Conservation (phyloP, 2,329 filamentous ascomycete genomes). For the Scedosporium aurantiacum region DNA sequence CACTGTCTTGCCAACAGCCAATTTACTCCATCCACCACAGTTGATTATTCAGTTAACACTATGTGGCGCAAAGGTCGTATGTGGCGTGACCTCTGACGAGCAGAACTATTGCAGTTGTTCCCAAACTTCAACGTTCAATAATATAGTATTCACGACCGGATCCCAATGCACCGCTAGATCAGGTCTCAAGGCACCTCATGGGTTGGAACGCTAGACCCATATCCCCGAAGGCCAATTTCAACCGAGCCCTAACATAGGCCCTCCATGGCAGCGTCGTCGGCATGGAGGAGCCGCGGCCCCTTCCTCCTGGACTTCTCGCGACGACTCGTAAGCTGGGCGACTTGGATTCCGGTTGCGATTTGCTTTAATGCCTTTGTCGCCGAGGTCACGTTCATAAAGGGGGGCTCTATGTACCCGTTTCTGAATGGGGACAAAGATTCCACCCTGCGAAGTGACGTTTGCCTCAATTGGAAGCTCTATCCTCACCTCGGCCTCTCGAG, state of each 20-base stretch:
- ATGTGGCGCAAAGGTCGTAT: neutral
- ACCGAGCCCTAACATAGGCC: neutral
- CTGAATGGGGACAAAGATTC: conserved; percentile 56
- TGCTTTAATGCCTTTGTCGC: conserved; percentile 52
- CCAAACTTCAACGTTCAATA: too few species aligned
- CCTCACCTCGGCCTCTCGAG: conserved; percentile 47
- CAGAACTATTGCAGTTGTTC: too few species aligned
- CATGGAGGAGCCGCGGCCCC: conserved; percentile 2
- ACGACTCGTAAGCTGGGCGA: conserved; percentile 3
- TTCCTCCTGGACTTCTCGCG: conserved; percentile 4
- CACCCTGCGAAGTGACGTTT: conserved; percentile 41
- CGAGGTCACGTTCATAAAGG: conserved; percentile 45
- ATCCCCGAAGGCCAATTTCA: neutral
- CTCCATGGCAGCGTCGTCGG: neutral
- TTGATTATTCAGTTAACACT: too few species aligned
- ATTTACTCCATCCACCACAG: too few species aligned
- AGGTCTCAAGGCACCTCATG: neutral
- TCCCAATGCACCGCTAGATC: neutral
- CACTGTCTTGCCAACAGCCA: neutral
- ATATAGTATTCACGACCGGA: neutral
- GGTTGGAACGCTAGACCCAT: neutral
- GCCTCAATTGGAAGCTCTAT: conserved; percentile 48
- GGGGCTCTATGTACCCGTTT: conserved; percentile 66
- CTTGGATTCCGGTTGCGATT: conserved; percentile 49
- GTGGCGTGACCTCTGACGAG: neutral